phyloP scores from a whole-genome alignment of 1,284 basidiomycete genomes.

The Coriolopsis trogii region DNA sequence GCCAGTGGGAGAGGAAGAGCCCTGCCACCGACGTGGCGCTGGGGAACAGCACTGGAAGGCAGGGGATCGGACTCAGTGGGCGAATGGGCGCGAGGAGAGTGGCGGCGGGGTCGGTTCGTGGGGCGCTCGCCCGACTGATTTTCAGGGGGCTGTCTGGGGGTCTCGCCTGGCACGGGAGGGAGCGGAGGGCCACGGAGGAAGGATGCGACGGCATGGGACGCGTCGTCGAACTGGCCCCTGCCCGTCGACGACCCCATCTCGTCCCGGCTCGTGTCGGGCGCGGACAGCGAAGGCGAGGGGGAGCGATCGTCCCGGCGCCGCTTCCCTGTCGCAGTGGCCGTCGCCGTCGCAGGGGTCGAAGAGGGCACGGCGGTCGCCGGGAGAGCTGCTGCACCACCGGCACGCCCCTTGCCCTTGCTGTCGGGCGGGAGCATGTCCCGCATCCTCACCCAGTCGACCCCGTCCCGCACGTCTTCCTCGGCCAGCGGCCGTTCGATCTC shows the following conservation, averaged over 20 bases:
- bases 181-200: conserved; percentile 53
- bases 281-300: too few relatives aligned
- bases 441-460: conserved; percentile 58
- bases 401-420: conserved; percentile 56
- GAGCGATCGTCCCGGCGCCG: conserved; percentile 58
- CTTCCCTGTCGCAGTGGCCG: conserved; percentile 36
- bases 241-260: conserved; percentile 1
- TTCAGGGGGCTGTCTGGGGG: conserved; percentile 28
- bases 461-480: conserved; percentile 24
- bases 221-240: conserved; percentile 50
- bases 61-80: not conserved
- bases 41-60: not conserved
- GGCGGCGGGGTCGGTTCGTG: conserved; percentile 46
- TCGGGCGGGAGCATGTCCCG: conserved; percentile 50
- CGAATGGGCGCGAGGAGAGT: conserved; percentile 26
- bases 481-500: conserved; percentile 62
- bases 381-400: conserved; percentile 1
- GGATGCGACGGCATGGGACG: conserved; percentile 54
- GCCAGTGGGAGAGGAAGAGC: conserved; percentile 21
- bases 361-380: not conserved
- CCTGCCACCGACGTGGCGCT: too few relatives aligned
- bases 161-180: conserved; percentile 33
- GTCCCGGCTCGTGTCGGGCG: not conserved
- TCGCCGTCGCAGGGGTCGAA: not conserved
- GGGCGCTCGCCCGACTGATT: conserved; percentile 37